Base-by-base conservation (phyloP, 2,329 filamentous ascomycete species). In the Fusarium sp. region DNA sequence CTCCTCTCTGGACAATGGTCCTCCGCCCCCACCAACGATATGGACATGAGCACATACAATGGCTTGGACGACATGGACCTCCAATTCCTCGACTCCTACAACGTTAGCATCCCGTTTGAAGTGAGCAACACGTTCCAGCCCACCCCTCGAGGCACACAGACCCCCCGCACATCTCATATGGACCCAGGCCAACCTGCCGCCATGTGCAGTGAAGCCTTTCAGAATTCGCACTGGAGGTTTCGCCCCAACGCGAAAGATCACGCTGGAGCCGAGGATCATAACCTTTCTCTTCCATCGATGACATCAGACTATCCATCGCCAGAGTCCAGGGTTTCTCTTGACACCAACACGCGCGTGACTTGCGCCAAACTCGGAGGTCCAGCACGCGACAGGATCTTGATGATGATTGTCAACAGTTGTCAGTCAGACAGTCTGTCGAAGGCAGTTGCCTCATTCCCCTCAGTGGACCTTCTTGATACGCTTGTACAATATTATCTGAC, bases 401-500 rank as follows among this genome's bases (percentile, higher is more conserved):
- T 78, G 20, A 75, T 79, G 40, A 75, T 80, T 1, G 79, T 80
- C 9, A 73, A 76, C 5, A 78, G 78, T 6, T 80, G 78, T n/a
- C 72, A 71, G 0, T 70, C 76, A 1, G 79, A 80, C 20, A 75
- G 78, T 8, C 24, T 76, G 0, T 71, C 78, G 0, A 75, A 75
- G 27, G 76, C 76, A 1, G 80, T 83, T 18, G 80, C 82, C 6
- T 84, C 82, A 0, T 85, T 85, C 13, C 84, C 84, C 0, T 82
- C 81, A 0, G 80, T 81, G 0, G 82, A 85, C 35, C 65, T 85
- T 2, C 67, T 85, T 7, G 82, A 84, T 45, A 80, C 79, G 0
- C 71, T 85, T 0, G 77, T 85, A 0, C 83, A 85, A 58, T 81
- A 79, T n/a, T 84, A 80, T 37, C 74, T 84, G 6, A 78, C 78